Base-by-base conservation (phyloP, 2,329 filamentous ascomycete genomes). In the Corynespora cassiicola region DNA sequence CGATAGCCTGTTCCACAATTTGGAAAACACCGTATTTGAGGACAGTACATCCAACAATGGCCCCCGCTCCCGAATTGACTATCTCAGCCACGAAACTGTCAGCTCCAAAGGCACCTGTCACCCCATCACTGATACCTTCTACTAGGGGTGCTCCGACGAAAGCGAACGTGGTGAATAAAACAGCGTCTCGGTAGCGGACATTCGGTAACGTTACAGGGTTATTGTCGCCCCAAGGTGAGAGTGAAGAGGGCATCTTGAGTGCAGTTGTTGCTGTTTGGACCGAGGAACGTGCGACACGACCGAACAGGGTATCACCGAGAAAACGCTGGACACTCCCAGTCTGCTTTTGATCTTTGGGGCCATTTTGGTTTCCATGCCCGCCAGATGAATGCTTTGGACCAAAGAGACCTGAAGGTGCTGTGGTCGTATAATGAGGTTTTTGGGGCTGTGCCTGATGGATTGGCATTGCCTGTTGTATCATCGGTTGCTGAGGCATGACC, bases 221-320 rank as follows among this genome's bases (percentile, higher is more conserved):
- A 43, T 69, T 69, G 43, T 68, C 66, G 20, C 66, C 66, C 65
- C 65, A 69, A 3, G 66, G 66, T 8, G 58, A 64, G 2, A 69
- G 49, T 0, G 56, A 43, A 4, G 55, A 49, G 10, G 63, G 59
- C 54, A 68, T 63, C 29, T 66, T 66, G 24, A 65, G 29, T 10
- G 64, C 54, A 1, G 63, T 59, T 2, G 63, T 61, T 8, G 52
- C 60, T 3, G 64, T 67, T 30, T 62, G 52, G 9, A 68, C 61
- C 3, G 57, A 61, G 1, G 63, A 61, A 24, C 66, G 58, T 7
- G 60, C 65, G 24, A 68, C 54, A 9, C 65, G 61, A 15, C 65
- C 65, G 18, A 66, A 53, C 2, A 69, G 55, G 0, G 64, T 69
- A 45, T 69, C 63, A 20, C 63, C 65, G 16, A 69, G 54, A 51